Conservation (phyloP, 2,329 filamentous ascomycete genomes). For the Colletotrichum tropicicola region DNA sequence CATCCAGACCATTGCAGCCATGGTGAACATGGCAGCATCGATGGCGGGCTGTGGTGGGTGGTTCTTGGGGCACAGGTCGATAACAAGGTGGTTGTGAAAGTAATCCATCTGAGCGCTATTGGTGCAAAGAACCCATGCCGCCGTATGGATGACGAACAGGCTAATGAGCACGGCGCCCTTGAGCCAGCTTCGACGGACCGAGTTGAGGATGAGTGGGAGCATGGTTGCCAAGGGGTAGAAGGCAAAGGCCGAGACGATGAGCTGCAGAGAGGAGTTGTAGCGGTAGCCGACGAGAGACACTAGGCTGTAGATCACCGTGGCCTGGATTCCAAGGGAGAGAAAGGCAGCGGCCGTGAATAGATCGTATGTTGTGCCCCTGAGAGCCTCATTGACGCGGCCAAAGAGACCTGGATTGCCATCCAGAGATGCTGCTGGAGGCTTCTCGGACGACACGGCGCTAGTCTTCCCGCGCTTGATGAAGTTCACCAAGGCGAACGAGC, state of each 20-base stretch:
- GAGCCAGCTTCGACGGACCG: neutral
- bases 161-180: neutral
- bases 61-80: neutral
- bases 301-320: constrained; percentile 2
- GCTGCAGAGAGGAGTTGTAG: neutral
- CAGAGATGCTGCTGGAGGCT: neutral
- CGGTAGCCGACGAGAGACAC: neutral
- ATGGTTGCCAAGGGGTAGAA: constrained; percentile 20
- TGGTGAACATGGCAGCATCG: constrained; percentile 20
- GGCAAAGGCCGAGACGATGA: constrained; percentile 10
- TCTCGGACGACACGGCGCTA: neutral
- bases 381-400: neutral
- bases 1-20: constrained; percentile 27
- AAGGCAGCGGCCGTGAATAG: constrained; percentile 15
- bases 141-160: constrained; percentile 12
- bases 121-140: constrained; percentile 15
- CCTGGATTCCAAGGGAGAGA: constrained; percentile 5
- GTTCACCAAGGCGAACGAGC: neutral
- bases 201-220: constrained; percentile 12
- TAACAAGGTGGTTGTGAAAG: neutral
- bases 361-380: constrained; percentile 7
- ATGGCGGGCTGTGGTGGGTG: neutral
- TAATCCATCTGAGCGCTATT: constrained; percentile 9
- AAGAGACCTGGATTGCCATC: neutral
- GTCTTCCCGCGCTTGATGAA: neutral